Evolutionary conservation across 176 grass and related monocot genomes (phyloP).

Genomic region (Olyra latifolia): DNA sequence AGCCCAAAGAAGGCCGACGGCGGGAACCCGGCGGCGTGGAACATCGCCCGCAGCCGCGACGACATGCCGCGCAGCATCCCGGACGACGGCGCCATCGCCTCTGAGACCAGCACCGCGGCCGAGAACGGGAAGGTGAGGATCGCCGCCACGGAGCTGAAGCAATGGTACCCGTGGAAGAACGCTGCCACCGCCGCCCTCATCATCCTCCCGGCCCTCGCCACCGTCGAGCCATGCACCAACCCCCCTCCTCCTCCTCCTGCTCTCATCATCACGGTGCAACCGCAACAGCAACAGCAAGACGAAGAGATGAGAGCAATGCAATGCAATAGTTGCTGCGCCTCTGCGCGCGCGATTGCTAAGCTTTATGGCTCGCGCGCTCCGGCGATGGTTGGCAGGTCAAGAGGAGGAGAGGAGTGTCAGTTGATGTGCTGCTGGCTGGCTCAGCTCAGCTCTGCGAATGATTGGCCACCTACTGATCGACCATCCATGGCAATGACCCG

Average conservation of each 20-base stretch:
- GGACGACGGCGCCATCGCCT: constrained; percentile 36
- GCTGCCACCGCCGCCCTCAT: constrained; percentile 45
- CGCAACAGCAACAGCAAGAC: neutral
- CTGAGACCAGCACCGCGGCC: constrained; percentile 52
- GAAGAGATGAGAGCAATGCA: constrained; percentile 16
- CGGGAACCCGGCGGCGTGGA: constrained; percentile 75
- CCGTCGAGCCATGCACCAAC: constrained; percentile 20
- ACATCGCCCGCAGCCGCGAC: constrained; percentile 53
- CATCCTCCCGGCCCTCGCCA: constrained; percentile 52
- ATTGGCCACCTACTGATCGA: constrained; percentile 41
- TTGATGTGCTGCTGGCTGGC: constrained; percentile 18
- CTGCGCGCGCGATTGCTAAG: neutral
- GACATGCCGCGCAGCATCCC: constrained; percentile 31
- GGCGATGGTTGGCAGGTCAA: constrained; percentile 34
- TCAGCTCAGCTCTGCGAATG: neutral
- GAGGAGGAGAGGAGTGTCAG: constrained; percentile 17
- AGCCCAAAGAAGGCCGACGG: constrained; percentile 66
- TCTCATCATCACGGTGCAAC: constrained; percentile 20
- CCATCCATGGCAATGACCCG: neutral
- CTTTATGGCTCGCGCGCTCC: constrained; percentile 16
- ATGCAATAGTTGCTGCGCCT: neutral
- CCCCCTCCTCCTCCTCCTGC: constrained; percentile 24
- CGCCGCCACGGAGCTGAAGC: constrained; percentile 74
- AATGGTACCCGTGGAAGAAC: constrained; percentile 71
- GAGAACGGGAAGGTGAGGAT: constrained; percentile 62